Evolutionary conservation across 1,284 basidiomycete species (phyloP), one percentile per base, ranked within the genome.

Genomic region (Boletus hoseneyae): DNA sequence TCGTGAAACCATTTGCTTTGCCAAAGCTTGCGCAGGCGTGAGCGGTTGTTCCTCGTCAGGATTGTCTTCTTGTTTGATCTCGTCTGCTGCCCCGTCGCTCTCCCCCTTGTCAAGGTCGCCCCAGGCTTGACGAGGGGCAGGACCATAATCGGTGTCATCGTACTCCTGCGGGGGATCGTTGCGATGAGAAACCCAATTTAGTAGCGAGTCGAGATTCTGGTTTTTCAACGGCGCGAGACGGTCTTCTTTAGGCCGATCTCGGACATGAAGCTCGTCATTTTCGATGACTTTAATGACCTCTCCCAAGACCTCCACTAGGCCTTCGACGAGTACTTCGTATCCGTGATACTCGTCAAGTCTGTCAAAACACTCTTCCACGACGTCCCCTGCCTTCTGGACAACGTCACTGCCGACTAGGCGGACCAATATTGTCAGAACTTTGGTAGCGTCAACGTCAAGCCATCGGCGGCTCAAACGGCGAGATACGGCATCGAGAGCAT

Each of bases 291-390:
- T 79, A 52, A 91, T 77, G 3, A 91, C 87, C 61, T 87, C 86
- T 27, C 75, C 76, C 56, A 97, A 73, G n/a, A 90, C 92, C 53
- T 90, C 87, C n/a, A 96, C 77, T 3, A 97, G 74, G 0, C 91
- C 87, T 54, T 92, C 89, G 9, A 96, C 86, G 29, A 96, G 77
- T 6, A 87, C 72, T 21, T 83, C 80, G 68, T 97, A 96, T 10
- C 93, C 93, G 66, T 97, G 93, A 63, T 83, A 97, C 54, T 95
- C 91, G 60, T 97, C 94, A 19, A 97, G 73, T 23, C 92, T 82
- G 66, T 96, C 93, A 59, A 97, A 97, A 54, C 94, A 93, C 67
- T 95, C 93, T 65, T 96, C 94, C 4, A 97, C 90, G 4, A 97
- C 83, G 65, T 95, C 94, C 18, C 87, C 84, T 4, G 94, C 92